These are phyloP conservation scores for Nigrospora sphaerica DNA, from an alignment of 2,329 filamentous ascomycete species.

Conservation along the genomic window DNA sequence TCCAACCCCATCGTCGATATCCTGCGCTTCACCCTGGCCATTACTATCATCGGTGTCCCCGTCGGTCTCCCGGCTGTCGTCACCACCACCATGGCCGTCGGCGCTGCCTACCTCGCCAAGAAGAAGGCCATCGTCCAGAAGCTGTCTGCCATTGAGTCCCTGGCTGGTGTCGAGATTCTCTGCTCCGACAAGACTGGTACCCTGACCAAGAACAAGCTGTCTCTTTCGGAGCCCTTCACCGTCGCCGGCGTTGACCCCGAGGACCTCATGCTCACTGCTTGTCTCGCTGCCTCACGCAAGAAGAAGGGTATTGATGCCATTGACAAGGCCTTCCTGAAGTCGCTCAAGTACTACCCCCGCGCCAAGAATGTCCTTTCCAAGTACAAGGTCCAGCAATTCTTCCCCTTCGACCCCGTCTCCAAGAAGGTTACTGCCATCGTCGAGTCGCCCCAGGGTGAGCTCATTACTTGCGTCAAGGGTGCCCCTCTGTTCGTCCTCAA, in stretches of 20 bases:
- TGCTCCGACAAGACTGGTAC: slow-evolving; percentile 95
- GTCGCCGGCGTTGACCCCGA: slow-evolving; percentile 76
- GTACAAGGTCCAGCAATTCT: slow-evolving; percentile 80
- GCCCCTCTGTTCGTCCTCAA: slow-evolving; percentile 82
- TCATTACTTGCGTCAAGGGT: slow-evolving; percentile 85
- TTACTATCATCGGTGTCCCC: slow-evolving; percentile 86
- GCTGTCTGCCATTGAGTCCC: slow-evolving; percentile 83
- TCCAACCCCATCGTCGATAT: slow-evolving; percentile 75
- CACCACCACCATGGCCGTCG: slow-evolving; percentile 91
- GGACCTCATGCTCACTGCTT: slow-evolving; percentile 88
- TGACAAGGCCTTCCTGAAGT: slow-evolving; percentile 90
- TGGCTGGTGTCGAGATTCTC: slow-evolving; percentile 88
- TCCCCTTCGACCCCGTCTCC: slow-evolving; percentile 85
- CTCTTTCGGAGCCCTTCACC: slow-evolving; percentile 76
- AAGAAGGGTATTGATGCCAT: slow-evolving; percentile 95
- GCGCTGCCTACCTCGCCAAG: slow-evolving; percentile 84
- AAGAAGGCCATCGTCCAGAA: slow-evolving; percentile 93
- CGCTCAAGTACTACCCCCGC: slow-evolving; percentile 72
- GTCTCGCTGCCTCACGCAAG: slow-evolving; percentile 83
- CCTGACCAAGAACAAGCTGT: slow-evolving; percentile 90
- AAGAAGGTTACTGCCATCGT: slow-evolving; percentile 87
- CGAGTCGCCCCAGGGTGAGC: slow-evolving; percentile 74
- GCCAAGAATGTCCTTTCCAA: slow-evolving; percentile 75
- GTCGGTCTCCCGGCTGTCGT: slow-evolving; percentile 91
- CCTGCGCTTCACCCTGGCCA: slow-evolving; percentile 77